Base-by-base conservation (phyloP, 768 basidiomycete genomes). In the Podaxis sp. region DNA sequence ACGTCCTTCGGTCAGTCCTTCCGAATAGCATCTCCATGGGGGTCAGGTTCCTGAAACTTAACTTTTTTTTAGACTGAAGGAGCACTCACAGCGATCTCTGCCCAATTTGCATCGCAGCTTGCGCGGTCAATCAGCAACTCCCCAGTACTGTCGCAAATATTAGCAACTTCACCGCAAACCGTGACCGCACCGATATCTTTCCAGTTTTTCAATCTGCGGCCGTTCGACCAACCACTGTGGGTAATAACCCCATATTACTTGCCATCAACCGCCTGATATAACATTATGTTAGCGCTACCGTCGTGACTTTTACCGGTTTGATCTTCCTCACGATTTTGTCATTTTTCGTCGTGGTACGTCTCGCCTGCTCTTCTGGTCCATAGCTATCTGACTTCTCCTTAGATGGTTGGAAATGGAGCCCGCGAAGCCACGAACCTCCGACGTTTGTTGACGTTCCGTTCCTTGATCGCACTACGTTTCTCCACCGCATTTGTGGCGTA, bases 171-270 rank as follows among this genome's bases (percentile, higher is more conserved):
- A 1, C 87, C 88, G 0, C 74, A 77, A 57, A 79, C 84, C 2
- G 70, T 89, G 36, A 71, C 78, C 1, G 60, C 76, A 10, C 86
- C 88, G 1, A 68, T 87, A 5, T 74, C 69, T 38, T 88, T 81
- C 65, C 78, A 71, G 0, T 55, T 85, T 8, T 50, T 75, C 56
- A 87, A 89, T 63, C 62, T 85, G 2, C 72, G 77, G 15, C 86
- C 88, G 0, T 89, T 88, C 62, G 79, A 88, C 64, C 70, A 80
- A 12, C 82, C 86, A 30, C 81, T 84, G 85, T 87, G 73, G 12
- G 83, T 74, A 3, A 7, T 17, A 13, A 6, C 13, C 33, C 2
- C n/a, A 33, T 28, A 20, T 17, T 20, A n/a, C 33, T 13, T 50
- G 41, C 1, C n/a, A 10, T 37, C 36, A 17, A 12, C n/a, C 53